Conservation (phyloP, 2,329 filamentous ascomycete genomes). For the Phialocephala sp. region DNA sequence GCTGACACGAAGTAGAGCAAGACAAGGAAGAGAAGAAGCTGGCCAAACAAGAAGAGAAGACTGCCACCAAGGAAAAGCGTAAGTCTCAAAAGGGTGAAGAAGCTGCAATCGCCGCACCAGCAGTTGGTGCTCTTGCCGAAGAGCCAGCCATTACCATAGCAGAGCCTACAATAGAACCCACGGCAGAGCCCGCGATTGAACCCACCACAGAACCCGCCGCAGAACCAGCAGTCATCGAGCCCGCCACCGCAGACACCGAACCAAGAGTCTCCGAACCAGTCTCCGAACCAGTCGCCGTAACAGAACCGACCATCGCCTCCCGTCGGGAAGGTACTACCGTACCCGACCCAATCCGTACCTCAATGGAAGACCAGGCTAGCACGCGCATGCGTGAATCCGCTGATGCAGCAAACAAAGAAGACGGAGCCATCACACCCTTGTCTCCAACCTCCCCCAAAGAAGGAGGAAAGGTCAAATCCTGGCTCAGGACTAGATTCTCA, state of each 20-base stretch:
- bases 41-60: slow-evolving; percentile 57
- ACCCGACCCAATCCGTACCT: slow-evolving; percentile 34
- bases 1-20: slow-evolving; percentile 43
- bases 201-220: not conserved
- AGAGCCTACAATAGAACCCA: not conserved
- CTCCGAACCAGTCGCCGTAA: not conserved
- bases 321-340: slow-evolving; percentile 25
- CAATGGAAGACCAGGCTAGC: slow-evolving; percentile 39
- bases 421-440: slow-evolving; percentile 31
- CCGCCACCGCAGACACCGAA: not conserved
- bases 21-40: slow-evolving; percentile 49
- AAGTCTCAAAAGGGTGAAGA: slow-evolving; percentile 47
- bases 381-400: slow-evolving; percentile 34
- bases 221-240: no score
- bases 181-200: not conserved
- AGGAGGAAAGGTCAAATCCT: slow-evolving; percentile 48
- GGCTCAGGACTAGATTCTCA: slow-evolving; percentile 61
- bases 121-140: slow-evolving; percentile 2
- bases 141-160: slow-evolving; percentile 10
- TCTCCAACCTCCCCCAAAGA: slow-evolving; percentile 31
- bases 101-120: not conserved
- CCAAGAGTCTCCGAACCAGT: not conserved
- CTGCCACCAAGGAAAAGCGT: slow-evolving; percentile 56
- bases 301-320: slow-evolving; percentile 17
- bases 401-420: slow-evolving; percentile 30